Percentiles rank a stretch among this genome's conserved stretches.
Evolutionary conservation across 1,284 basidiomycete species (phyloP).

Genomic region (Cutaneotrichosporon sp.): DNA sequence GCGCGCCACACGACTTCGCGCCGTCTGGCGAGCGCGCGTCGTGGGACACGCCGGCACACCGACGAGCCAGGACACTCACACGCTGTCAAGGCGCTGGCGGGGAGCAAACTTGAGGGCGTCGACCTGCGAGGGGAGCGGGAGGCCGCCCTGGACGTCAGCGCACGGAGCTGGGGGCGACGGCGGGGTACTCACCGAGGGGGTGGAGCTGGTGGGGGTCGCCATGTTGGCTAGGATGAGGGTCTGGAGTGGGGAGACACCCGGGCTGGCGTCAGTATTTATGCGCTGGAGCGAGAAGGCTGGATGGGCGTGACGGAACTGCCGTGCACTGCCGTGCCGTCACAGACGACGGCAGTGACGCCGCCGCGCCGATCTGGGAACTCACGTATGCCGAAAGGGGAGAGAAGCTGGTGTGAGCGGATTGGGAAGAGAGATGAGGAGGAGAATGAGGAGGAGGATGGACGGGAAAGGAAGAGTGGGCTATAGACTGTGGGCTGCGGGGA

Average conservation of each 20-base stretch:
- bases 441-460: not conserved
- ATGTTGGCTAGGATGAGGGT: not conserved
- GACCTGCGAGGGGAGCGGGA: not conserved
- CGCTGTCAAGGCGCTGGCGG: slow-evolving; percentile 9
- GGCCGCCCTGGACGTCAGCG: slow-evolving; percentile 5
- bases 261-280: slow-evolving; percentile 3
- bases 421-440: not conserved
- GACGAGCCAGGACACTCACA: slow-evolving; percentile 9
- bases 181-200: not conserved
- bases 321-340: too few relatives aligned
- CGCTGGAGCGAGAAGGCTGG: not conserved
- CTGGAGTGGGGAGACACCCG: not conserved
- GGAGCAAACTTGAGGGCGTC: slow-evolving; percentile 6
- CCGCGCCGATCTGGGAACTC: not conserved
- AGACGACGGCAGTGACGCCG: too few relatives aligned
- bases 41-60: too few relatives aligned
- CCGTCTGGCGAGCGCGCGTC: too few relatives aligned
- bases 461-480: not conserved
- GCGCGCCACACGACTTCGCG: too few relatives aligned
- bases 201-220: slow-evolving; percentile 3
- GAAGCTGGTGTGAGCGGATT: not conserved
- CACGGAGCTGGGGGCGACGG: too few relatives aligned
- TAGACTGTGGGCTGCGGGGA: too few relatives aligned
- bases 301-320: too few relatives aligned
- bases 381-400: not conserved